These are phyloP conservation scores for Phylloporus sp. DNA, from an alignment of 768 basidiomycete genomes.

Conservation along the genomic window DNA sequence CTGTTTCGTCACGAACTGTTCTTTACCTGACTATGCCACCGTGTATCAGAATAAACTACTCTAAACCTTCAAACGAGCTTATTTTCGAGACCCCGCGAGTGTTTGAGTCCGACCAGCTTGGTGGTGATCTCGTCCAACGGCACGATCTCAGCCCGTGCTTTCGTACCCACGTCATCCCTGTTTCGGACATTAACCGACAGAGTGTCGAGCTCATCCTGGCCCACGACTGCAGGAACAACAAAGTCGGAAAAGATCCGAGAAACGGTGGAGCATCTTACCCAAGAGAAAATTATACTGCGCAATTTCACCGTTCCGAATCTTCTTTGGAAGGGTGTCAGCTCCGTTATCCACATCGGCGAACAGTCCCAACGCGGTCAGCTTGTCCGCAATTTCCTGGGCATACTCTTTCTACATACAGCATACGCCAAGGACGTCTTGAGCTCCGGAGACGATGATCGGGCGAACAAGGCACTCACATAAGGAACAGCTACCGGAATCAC, in stretches of 20 bases:
- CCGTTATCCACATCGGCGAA: conserved; percentile 92
- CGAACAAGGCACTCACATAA: conserved; percentile 55
- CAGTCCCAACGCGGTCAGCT: conserved; percentile 64
- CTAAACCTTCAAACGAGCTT: conserved; percentile 36
- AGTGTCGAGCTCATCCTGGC: conserved; percentile 83
- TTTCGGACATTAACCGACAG: conserved; percentile 94
- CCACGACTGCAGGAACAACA: conserved; percentile 68
- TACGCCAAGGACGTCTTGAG: not conserved
- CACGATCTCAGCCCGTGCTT: conserved; percentile 72
- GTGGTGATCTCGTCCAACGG: conserved; percentile 65
- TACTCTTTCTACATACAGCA: conserved; percentile 68
- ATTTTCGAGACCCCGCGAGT: conserved; percentile 49
- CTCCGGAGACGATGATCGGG: not conserved
- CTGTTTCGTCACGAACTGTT: conserved; percentile 1
- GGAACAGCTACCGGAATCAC: conserved; percentile 91
- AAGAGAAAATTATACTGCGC: conserved; percentile 98
- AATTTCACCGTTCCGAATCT: conserved; percentile 95
- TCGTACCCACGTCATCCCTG: conserved; percentile 87
- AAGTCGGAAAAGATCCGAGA: conserved; percentile 1
- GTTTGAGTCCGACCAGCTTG: conserved; percentile 73
- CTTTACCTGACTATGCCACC: not conserved
- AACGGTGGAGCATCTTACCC: conserved; percentile 49
- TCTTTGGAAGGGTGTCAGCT: conserved; percentile 91
- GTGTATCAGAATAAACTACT: conserved; percentile 5
- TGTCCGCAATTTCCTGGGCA: conserved; percentile 73